These are phyloP conservation scores for Lignosus rhinocerotis DNA, from an alignment of 1,284 basidiomycete species.

Conservation along the genomic window DNA sequence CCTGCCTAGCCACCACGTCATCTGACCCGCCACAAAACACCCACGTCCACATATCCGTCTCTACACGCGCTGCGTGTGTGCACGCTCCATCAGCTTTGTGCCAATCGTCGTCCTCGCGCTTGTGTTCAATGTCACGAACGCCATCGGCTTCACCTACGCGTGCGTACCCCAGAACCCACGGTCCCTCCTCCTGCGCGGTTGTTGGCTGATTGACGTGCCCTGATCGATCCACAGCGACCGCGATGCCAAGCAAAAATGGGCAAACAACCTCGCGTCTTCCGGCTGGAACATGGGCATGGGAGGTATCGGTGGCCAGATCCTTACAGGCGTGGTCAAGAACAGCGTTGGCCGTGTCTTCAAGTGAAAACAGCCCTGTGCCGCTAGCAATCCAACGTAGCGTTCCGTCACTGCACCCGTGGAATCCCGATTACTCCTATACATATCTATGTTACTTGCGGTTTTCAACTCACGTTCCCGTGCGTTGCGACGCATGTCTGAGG, in stretches of 20 bases:
- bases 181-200: neutral
- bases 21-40: neutral
- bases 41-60: conserved; percentile 5
- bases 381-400: neutral
- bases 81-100: conserved; percentile 58
- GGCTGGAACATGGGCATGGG: conserved; percentile 68
- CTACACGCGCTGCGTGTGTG: neutral
- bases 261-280: conserved; percentile 61
- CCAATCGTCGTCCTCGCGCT: conserved; percentile 88
- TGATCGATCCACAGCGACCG: conserved; percentile 60
- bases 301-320: conserved; percentile 76
- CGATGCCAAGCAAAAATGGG: conserved; percentile 86
- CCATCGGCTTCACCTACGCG: conserved; percentile 91
- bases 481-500: neutral
- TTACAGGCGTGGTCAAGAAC: conserved; percentile 79
- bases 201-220: conserved; percentile 1
- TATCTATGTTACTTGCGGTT: conserved; percentile 8
- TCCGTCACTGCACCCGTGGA: neutral
- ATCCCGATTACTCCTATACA: neutral
- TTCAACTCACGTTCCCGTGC: neutral
- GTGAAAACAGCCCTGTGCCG: conserved; percentile 8
- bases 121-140: conserved; percentile 91
- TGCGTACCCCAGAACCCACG: conserved; percentile 39
- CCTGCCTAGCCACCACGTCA: neutral
- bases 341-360: conserved; percentile 76